phyloP scores from a whole-genome alignment of 495 filamentous ascomycete species.

The Penicillium ucsense region DNA sequence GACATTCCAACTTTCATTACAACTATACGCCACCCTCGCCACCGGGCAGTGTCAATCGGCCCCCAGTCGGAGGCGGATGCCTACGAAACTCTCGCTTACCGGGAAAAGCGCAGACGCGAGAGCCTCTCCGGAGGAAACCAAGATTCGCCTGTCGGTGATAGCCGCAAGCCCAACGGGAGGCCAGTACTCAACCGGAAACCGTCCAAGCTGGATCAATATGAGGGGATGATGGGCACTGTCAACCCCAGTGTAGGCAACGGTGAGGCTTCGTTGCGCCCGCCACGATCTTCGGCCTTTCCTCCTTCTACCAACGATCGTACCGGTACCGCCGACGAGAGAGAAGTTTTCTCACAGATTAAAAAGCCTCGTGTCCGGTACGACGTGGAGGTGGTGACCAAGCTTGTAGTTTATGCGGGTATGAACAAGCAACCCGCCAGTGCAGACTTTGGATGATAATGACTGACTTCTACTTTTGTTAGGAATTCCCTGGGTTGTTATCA shows the following conservation, averaged over 20 bases:
- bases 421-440: not conserved
- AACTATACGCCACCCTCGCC: slow-evolving; percentile 68
- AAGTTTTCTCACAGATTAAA: slow-evolving; percentile 76
- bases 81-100: slow-evolving; percentile 90
- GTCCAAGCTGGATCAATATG: slow-evolving; percentile 50
- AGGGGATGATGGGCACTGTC: slow-evolving; percentile 61
- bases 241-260: slow-evolving; percentile 20
- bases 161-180: slow-evolving; percentile 9
- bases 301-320: slow-evolving; percentile 23
- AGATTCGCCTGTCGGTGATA: slow-evolving; percentile 17
- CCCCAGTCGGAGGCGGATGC: slow-evolving; percentile 94
- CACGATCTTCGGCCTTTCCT: slow-evolving; percentile 20
- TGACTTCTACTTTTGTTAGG: slow-evolving; percentile 4
- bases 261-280: slow-evolving; percentile 10
- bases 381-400: slow-evolving; percentile 92
- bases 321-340: slow-evolving; percentile 50
- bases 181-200: slow-evolving; percentile 15
- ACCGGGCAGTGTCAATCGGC: slow-evolving; percentile 79
- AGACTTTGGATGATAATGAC: no score
- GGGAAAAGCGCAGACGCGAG: slow-evolving; percentile 70
- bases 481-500: slow-evolving; percentile 27
- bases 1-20: slow-evolving; percentile 72
- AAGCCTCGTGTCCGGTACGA: slow-evolving; percentile 90
- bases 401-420: slow-evolving; percentile 89
- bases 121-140: slow-evolving; percentile 42